A percentile compares a stretch with the other conserved stretches of the same genome.
Conservation (phyloP, 352 stramenopile genomes). For the Globisporangium abappressorium region DNA sequence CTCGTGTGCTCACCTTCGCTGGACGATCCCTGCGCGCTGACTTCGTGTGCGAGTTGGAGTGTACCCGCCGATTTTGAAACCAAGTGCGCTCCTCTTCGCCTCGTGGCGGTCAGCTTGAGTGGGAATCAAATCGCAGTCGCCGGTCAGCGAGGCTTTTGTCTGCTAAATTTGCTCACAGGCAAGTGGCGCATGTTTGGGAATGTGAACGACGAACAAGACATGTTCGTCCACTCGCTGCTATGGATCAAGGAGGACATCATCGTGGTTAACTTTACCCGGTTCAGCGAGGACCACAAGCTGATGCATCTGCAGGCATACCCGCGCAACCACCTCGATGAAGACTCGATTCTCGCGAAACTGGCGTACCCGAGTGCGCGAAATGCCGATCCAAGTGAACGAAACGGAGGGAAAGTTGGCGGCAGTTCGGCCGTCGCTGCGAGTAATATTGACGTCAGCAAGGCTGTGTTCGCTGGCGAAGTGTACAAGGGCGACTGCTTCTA, state of each 20-base stretch:
- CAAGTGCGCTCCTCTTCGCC: constrained; percentile 59
- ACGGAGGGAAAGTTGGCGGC: background rate
- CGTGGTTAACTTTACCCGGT: constrained; percentile 58
- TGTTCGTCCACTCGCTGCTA: constrained; percentile 56
- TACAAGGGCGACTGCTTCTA: constrained; percentile 33
- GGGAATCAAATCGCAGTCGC: constrained; percentile 67
- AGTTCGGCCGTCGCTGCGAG: constrained; percentile 16
- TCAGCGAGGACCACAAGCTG: constrained; percentile 47
- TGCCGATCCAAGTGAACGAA: constrained; percentile 1
- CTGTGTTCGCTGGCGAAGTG: constrained; percentile 3
- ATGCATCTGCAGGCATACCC: constrained; percentile 71
- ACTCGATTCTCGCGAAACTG: constrained; percentile 50
- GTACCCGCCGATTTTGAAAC: constrained; percentile 59
- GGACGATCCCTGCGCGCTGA: constrained; percentile 61
- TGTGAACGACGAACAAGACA: constrained; percentile 79
- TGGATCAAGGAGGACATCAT: constrained; percentile 70
- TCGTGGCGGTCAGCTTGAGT: constrained; percentile 52
- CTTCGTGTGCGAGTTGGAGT: constrained; percentile 54
- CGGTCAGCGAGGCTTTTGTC: constrained; percentile 67
- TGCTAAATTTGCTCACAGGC: constrained; percentile 59
- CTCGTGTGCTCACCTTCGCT: constrained; percentile 46
- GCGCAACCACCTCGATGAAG: constrained; percentile 71
- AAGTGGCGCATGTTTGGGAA: constrained; percentile 87
- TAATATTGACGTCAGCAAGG: constrained; percentile 19
- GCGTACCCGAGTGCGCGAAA: constrained; percentile 30